phyloP scores from a whole-genome alignment of 139 green algal genomes.

The Chlamydomonas applanata region DNA sequence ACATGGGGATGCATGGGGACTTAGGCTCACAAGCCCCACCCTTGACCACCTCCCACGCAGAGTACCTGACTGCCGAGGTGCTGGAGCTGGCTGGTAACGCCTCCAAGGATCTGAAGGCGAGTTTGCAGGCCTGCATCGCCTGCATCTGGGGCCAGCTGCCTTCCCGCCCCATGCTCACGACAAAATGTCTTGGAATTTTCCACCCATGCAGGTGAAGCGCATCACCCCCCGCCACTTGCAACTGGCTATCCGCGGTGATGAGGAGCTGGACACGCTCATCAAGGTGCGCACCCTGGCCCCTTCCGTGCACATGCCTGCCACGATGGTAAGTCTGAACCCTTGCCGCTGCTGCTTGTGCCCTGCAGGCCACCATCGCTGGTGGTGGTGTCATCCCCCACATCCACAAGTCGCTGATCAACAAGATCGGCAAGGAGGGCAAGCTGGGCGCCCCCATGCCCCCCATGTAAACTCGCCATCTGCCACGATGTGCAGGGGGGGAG shows the following conservation, averaged over 20 bases:
- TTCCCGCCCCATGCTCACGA: background rate
- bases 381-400: conserved; percentile 99
- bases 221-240: conserved; percentile 99
- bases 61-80: conserved; percentile 95
- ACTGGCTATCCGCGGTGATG: conserved; percentile 97
- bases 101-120: conserved; percentile 98
- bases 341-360: background rate
- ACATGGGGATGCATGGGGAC: background rate
- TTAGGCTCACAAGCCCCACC: background rate
- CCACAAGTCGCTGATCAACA: conserved; percentile 90
- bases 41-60: conserved; percentile 38
- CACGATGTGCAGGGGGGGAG: too few relatives aligned
- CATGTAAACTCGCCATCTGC: too few relatives aligned
- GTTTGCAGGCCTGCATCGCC: conserved; percentile 4
- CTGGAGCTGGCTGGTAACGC: conserved; percentile 98
- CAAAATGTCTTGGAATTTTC: background rate
- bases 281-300: conserved; percentile 65
- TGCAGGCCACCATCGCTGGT: conserved; percentile 95
- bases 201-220: conserved; percentile 86
- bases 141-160: background rate
- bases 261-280: conserved; percentile 99
- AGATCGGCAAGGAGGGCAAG: conserved; percentile 28
- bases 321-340: background rate
- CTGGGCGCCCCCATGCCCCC: too few relatives aligned
- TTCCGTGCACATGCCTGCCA: background rate